A percentile compares a stretch with the other conserved stretches of the same genome.
Evolutionary conservation across 1,284 basidiomycete genomes (phyloP).

Genomic region (Coniferiporia sulphurascens): DNA sequence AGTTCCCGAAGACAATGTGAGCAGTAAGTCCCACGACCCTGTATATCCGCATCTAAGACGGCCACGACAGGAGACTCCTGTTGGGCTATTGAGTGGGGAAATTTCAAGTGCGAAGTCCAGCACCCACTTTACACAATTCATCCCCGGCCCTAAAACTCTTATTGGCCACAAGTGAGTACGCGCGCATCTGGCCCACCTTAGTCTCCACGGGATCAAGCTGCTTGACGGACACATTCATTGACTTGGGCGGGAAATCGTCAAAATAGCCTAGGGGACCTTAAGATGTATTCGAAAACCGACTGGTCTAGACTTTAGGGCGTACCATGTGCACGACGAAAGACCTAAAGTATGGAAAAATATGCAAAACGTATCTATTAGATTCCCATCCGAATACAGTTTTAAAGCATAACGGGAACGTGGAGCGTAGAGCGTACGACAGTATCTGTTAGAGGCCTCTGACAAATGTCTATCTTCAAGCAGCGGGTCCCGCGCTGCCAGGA

Average conservation of each 20-base stretch:
- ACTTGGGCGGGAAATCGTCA: constrained; percentile 63
- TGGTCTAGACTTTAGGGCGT: constrained; percentile 16
- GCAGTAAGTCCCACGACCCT: constrained; percentile 61
- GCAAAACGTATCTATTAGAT: constrained; percentile 15
- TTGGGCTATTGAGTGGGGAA: constrained; percentile 5
- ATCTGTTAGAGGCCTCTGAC: constrained; percentile 8
- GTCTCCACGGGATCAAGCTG: constrained; percentile 35
- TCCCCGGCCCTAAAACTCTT: constrained; percentile 68
- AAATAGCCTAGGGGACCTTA: constrained; percentile 59
- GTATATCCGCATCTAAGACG: constrained; percentile 63
- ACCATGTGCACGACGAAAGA: constrained; percentile 24
- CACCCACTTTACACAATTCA: constrained; percentile 63
- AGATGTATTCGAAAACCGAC: constrained; percentile 19
- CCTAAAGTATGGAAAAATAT: constrained; percentile 24
- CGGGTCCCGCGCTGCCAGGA: constrained; percentile 50
- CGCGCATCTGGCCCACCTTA: constrained; percentile 31
- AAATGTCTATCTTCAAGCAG: constrained; percentile 28
- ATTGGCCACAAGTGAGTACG: constrained; percentile 58
- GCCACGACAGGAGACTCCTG: constrained; percentile 71
- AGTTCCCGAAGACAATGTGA: constrained; percentile 64
- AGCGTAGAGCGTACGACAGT: constrained; percentile 21
- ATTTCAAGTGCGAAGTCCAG: constrained; percentile 2
- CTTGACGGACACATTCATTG: constrained; percentile 60
- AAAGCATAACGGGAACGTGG: constrained; percentile 2
- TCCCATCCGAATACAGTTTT: constrained; percentile 2